phyloP scores from a whole-genome alignment of 2,329 filamentous ascomycete genomes.

The Fusarium caatingaense region DNA sequence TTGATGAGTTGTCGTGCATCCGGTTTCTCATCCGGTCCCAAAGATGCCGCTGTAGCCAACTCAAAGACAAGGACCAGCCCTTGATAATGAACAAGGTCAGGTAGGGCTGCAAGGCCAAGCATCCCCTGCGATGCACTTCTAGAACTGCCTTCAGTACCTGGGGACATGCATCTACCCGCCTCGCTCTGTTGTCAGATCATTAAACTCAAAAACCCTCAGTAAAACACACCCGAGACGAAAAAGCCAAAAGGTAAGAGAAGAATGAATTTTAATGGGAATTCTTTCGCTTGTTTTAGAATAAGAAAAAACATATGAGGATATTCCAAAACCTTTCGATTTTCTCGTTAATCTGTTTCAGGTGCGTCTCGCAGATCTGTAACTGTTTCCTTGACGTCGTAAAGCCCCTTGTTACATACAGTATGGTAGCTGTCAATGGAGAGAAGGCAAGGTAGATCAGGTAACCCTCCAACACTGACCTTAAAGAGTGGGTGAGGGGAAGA shows the following conservation, averaged over 20 bases:
- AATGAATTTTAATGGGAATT: neutral
- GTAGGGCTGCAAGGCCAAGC: conserved; percentile 8
- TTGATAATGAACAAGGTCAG: neutral
- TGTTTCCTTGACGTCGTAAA: conserved; percentile 6
- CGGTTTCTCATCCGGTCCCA: conserved; percentile 26
- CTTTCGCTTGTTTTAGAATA: conserved; percentile 1
- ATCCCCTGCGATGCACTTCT: neutral
- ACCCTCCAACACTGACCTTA: conserved; percentile 5
- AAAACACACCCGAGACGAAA: conserved; percentile 10
- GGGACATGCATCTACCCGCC: neutral
- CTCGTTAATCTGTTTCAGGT: conserved; percentile 19
- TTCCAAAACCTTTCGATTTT: conserved; percentile 28
- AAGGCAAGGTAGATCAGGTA: conserved; percentile 21
- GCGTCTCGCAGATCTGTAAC: conserved; percentile 19
- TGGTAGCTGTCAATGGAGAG: neutral
- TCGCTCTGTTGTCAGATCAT: conserved; percentile 31
- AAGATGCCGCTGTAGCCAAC: conserved; percentile 15
- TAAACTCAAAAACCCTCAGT: neutral
- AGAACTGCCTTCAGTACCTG: neutral
- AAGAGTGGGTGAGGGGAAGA: conserved; percentile 2
- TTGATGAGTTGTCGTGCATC: conserved; percentile 34
- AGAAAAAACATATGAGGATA: conserved; percentile 10
- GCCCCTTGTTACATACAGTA: neutral
- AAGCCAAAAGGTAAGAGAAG: neutral
- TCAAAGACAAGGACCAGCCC: conserved; percentile 13